Evolutionary conservation across 208 protist species (phyloP).

Genomic region (Acanthamoeba rhysodes): DNA sequence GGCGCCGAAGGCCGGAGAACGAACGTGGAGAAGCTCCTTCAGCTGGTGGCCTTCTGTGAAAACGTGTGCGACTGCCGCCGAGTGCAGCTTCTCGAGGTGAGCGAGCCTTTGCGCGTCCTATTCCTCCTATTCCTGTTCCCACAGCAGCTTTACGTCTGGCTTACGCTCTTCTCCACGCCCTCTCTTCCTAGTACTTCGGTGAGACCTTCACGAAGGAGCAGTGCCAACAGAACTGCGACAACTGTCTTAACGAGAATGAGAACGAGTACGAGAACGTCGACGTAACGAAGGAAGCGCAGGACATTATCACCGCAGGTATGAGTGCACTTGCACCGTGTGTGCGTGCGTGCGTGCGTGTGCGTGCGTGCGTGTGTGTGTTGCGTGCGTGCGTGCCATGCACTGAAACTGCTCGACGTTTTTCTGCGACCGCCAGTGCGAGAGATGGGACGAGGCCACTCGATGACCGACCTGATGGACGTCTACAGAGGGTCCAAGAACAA

Average conservation of each 20-base stretch:
- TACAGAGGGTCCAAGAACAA: conserved; percentile 48
- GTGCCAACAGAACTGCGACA: conserved; percentile 28
- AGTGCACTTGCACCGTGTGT: not conserved
- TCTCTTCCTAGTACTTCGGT: conserved; percentile 18
- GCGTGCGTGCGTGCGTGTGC: not conserved
- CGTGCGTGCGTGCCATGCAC: not conserved
- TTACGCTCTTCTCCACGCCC: not conserved
- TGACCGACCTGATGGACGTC: conserved; percentile 51
- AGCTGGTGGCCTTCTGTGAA: conserved; percentile 42
- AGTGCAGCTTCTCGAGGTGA: conserved; percentile 9
- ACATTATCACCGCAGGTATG: not conserved
- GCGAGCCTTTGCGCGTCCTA: not conserved
- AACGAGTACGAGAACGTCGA: conserved; percentile 17
- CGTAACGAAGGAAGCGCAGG: not conserved
- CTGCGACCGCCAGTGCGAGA: not conserved
- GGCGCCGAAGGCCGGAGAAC: not conserved
- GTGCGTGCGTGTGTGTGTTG: not conserved
- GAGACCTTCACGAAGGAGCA: conserved; percentile 33
- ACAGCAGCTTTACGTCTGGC: not conserved
- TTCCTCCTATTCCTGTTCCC: too few species aligned
- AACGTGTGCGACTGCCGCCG: conserved; percentile 33
- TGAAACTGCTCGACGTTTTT: too few species aligned
- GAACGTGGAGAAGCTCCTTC: conserved; percentile 14
- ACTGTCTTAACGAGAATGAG: conserved; percentile 9
- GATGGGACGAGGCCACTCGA: not conserved